A percentile compares a stretch with the other conserved stretches of the same genome.
Conservation (phyloP, 139 green algal genomes). For the Tetraselmis chui region DNA sequence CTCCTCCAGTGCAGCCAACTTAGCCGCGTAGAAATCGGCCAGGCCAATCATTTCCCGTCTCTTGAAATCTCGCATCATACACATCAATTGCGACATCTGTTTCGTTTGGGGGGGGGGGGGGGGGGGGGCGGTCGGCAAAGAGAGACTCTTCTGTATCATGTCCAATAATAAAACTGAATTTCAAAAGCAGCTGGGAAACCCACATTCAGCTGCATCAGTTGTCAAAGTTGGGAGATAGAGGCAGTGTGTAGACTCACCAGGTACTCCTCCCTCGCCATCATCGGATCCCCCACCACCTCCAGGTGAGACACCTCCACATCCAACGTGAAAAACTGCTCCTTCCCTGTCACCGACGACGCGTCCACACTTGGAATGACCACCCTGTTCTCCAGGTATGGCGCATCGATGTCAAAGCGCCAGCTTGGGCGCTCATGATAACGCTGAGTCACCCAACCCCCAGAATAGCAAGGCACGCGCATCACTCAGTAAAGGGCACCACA, state of each 20-base stretch:
- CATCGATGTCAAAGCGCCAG: slow-evolving; percentile 2
- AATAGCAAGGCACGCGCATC: too few species aligned
- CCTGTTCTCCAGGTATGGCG: not conserved
- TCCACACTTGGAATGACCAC: not conserved
- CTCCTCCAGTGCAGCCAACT: slow-evolving; percentile 49
- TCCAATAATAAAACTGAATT: slow-evolving; percentile 9
- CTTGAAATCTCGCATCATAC: slow-evolving; percentile 45
- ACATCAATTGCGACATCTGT: slow-evolving; percentile 44
- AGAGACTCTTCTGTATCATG: too few species aligned
- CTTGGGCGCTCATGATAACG: not conserved
- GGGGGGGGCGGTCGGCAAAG: not conserved
- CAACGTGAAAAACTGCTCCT: slow-evolving; percentile 30
- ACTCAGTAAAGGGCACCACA: too few species aligned
- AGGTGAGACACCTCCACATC: slow-evolving; percentile 47
- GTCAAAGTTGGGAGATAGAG: not conserved
- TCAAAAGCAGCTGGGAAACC: not conserved
- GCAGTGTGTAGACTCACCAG: slow-evolving; percentile 29
- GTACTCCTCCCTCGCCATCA: slow-evolving; percentile 48
- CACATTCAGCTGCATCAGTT: not conserved
- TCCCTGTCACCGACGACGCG: not conserved
- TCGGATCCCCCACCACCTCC: slow-evolving; percentile 46
- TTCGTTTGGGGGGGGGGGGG: not conserved
- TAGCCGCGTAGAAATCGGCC: slow-evolving; percentile 35
- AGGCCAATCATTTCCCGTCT: slow-evolving; percentile 35
- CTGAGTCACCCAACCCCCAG: not conserved